phyloP scores from a whole-genome alignment of 257 asterid genomes.

The Prunella vulgaris region DNA sequence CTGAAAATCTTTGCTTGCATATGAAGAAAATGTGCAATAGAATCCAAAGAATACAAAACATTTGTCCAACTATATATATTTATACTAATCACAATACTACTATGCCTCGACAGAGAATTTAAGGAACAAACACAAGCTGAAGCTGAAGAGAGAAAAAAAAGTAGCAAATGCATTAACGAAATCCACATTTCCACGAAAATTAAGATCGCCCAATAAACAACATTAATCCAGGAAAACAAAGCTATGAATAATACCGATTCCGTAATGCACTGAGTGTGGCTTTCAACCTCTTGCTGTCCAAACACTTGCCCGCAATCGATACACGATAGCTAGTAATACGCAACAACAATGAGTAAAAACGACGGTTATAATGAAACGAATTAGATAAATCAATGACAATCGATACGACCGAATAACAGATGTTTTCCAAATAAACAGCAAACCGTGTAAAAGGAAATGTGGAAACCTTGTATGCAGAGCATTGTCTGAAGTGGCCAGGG shows the following conservation, averaged over 20 bases:
- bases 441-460: neutral
- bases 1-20: neutral
- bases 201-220: neutral
- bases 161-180: neutral
- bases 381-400: neutral
- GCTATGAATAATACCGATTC: slow-evolving; percentile 58
- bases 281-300: slow-evolving; percentile 62
- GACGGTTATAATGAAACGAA: neutral
- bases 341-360: slow-evolving; percentile 1
- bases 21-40: neutral
- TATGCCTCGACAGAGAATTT: neutral
- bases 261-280: slow-evolving; percentile 85
- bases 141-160: neutral
- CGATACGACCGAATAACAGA: neutral
- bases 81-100: neutral
- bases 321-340: slow-evolving; percentile 59
- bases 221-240: neutral
- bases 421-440: neutral
- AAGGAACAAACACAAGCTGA: neutral
- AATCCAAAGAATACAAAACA: neutral
- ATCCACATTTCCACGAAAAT: neutral
- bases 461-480: slow-evolving; percentile 83
- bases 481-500: slow-evolving; percentile 70
- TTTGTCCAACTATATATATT: neutral
- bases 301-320: slow-evolving; percentile 88